Conservation (phyloP, 768 basidiomycete species). For the Tubosaeta sp. region DNA sequence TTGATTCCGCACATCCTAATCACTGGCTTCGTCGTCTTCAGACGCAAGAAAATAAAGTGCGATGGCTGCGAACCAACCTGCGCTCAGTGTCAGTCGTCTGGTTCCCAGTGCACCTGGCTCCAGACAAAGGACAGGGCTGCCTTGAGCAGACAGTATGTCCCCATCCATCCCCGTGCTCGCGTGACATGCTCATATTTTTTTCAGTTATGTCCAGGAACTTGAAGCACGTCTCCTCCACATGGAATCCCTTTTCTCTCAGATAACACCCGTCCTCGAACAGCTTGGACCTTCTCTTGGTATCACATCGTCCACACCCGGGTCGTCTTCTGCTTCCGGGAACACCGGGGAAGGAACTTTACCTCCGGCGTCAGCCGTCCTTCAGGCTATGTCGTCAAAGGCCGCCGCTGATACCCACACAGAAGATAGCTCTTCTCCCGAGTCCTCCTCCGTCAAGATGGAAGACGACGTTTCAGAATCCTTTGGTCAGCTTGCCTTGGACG, state of each 20-base stretch:
- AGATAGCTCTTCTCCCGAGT: constrained; percentile 30
- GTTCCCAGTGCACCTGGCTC: constrained; percentile 81
- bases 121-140: constrained; percentile 91
- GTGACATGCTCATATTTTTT: constrained; percentile 16
- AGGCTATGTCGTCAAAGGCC: constrained; percentile 36
- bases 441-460: constrained; percentile 35
- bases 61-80: constrained; percentile 86
- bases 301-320: constrained; percentile 31
- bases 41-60: constrained; percentile 92
- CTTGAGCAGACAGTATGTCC: constrained; percentile 78
- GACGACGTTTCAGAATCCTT: constrained; percentile 83
- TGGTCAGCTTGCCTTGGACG: constrained; percentile 83
- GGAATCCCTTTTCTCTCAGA: constrained; percentile 81
- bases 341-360: constrained; percentile 17
- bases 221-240: constrained; percentile 84
- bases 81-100: constrained; percentile 71
- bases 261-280: constrained; percentile 74
- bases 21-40: constrained; percentile 30
- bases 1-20: constrained; percentile 14
- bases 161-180: neutral
- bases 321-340: constrained; percentile 21
- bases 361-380: constrained; percentile 26
- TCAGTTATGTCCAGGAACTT: constrained; percentile 86
- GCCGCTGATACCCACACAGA: constrained; percentile 34
- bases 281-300: constrained; percentile 52